A percentile compares a stretch with the other conserved stretches of the same genome.
phyloP scores from a whole-genome alignment of 345 rosid species.

The Schrenkiella parvula region DNA sequence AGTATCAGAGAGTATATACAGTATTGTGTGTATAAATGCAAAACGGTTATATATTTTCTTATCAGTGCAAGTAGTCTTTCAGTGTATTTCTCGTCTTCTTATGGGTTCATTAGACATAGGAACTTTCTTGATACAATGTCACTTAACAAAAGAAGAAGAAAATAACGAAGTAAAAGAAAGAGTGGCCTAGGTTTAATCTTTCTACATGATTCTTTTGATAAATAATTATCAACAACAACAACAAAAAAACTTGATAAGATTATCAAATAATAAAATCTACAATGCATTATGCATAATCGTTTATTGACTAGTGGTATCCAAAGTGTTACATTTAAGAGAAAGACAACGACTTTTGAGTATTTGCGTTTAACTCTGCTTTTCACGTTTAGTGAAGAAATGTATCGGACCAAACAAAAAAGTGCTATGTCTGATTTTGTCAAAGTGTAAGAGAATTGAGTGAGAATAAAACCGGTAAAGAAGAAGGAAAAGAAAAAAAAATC shows the following conservation, averaged over 20 bases:
- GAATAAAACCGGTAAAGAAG: background rate
- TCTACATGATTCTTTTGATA: background rate
- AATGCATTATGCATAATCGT: background rate
- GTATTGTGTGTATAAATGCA: constrained; percentile 18
- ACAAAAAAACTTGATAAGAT: background rate
- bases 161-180: background rate
- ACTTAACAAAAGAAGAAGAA: background rate
- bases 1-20: constrained; percentile 1
- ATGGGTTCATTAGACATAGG: background rate
- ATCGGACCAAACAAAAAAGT: background rate
- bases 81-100: background rate
- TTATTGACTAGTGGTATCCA: background rate
- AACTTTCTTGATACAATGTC: background rate
- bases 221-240: background rate
- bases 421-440: background rate
- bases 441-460: background rate
- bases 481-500: background rate
- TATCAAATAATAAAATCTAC: background rate
- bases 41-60: background rate
- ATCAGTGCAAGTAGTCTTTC: background rate
- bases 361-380: too few relatives aligned
- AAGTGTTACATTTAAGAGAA: too few relatives aligned
- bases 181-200: background rate
- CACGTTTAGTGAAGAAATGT: background rate
- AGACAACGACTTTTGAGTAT: too few relatives aligned